phyloP scores from a whole-genome alignment of 2,329 filamentous ascomycete species.

The Botrytis squamosa region DNA sequence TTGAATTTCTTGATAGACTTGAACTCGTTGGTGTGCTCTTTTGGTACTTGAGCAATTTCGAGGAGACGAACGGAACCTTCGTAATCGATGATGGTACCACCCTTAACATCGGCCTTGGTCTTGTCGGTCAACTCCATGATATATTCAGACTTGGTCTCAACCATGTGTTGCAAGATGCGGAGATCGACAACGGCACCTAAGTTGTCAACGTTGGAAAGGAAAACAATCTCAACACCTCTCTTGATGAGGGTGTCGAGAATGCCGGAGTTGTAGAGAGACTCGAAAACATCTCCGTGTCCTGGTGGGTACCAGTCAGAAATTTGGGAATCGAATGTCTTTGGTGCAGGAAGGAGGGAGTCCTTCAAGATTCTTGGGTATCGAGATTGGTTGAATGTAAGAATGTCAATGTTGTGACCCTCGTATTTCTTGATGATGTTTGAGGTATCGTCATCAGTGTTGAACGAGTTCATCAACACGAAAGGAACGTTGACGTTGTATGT shows the following conservation, averaged over 20 bases:
- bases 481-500: constrained; percentile 97
- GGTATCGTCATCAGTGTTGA: constrained; percentile 99
- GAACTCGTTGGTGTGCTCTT: constrained; percentile 99
- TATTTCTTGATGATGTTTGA: constrained; percentile 99
- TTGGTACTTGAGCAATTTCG: constrained; percentile 98
- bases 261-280: constrained; percentile 98
- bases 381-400: constrained; percentile 99
- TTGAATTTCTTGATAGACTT: constrained; percentile 99
- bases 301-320: constrained; percentile 99
- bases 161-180: constrained; percentile 98
- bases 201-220: constrained; percentile 99
- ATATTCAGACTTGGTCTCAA: constrained; percentile 94
- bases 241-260: constrained; percentile 95
- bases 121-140: constrained; percentile 99
- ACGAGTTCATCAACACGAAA: constrained; percentile 99
- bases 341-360: constrained; percentile 94
- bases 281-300: constrained; percentile 98
- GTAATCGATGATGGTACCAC: constrained; percentile 99
- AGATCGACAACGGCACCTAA: constrained; percentile 96
- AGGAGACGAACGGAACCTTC: constrained; percentile 95
- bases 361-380: constrained; percentile 97
- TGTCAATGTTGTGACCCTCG: constrained; percentile 99
- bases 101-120: constrained; percentile 99
- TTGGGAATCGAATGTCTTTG: constrained; percentile 81
- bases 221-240: constrained; percentile 94